phyloP scores from a whole-genome alignment of 306 rosid genomes.

The Fragaria ananassa region DNA sequence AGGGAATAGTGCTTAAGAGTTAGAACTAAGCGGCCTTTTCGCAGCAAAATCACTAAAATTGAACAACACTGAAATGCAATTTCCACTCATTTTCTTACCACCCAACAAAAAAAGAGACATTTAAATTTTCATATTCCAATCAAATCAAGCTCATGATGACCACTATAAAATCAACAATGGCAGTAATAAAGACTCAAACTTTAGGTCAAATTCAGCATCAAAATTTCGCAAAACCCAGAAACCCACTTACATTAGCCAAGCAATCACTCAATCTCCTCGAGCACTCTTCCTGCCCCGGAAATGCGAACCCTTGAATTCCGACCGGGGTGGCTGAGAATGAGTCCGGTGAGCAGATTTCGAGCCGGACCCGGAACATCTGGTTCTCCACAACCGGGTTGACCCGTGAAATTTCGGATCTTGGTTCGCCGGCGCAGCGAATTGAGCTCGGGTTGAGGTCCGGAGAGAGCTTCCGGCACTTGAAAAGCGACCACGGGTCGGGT shows the following conservation, averaged over 20 bases:
- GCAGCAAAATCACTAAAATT: background rate
- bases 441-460: constrained; percentile 20
- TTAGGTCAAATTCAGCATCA: background rate
- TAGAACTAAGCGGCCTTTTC: background rate
- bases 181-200: background rate
- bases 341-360: constrained; percentile 73
- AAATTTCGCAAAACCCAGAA: constrained; percentile 1
- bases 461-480: constrained; percentile 68
- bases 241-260: constrained; percentile 45
- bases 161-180: background rate
- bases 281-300: constrained; percentile 48
- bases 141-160: background rate
- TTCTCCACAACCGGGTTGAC: background rate
- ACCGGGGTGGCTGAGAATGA: constrained; percentile 62
- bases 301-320: constrained; percentile 28
- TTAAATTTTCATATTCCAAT: background rate
- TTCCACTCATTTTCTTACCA: background rate
- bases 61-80: background rate
- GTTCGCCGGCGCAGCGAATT: background rate
- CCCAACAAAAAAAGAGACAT: background rate
- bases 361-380: constrained; percentile 52
- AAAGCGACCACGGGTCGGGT: constrained; percentile 49
- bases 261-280: constrained; percentile 33
- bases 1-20: no score
- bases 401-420: background rate